Evolutionary conservation across 2,329 filamentous ascomycete genomes (phyloP).

Genomic region (Fusarium protoensiforme): DNA sequence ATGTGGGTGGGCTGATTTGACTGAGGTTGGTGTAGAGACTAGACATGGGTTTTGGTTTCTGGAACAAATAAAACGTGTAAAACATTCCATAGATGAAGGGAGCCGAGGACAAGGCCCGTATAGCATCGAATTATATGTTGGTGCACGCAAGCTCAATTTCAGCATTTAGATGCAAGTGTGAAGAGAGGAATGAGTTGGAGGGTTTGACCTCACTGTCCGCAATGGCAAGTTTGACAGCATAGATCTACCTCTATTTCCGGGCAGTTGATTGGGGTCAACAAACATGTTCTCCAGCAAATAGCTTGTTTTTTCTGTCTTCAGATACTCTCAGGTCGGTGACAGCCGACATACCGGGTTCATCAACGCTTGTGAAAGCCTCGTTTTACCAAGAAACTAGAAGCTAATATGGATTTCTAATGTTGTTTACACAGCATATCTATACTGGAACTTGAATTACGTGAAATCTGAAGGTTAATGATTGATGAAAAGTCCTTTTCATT

Average conservation of each 20-base stretch:
- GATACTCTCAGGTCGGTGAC: no score
- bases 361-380: background rate
- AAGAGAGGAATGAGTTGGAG: background rate
- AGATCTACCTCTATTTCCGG: background rate
- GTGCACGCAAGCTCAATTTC: background rate
- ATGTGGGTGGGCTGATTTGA: background rate
- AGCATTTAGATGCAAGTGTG: background rate
- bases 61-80: background rate
- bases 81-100: background rate
- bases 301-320: no score
- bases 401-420: background rate
- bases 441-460: background rate
- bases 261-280: no score
- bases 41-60: background rate
- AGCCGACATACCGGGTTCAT: no score
- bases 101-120: background rate
- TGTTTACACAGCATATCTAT: background rate
- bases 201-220: background rate
- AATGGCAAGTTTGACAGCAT: background rate
- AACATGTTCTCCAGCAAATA: no score
- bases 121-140: background rate
- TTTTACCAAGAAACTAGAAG: background rate
- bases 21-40: background rate
- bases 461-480: background rate
- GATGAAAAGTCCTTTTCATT: background rate